Percentiles rank a stretch among this genome's conserved stretches.
Conservation (phyloP, 2,329 filamentous ascomycete genomes). For the Amauroascus niger region DNA sequence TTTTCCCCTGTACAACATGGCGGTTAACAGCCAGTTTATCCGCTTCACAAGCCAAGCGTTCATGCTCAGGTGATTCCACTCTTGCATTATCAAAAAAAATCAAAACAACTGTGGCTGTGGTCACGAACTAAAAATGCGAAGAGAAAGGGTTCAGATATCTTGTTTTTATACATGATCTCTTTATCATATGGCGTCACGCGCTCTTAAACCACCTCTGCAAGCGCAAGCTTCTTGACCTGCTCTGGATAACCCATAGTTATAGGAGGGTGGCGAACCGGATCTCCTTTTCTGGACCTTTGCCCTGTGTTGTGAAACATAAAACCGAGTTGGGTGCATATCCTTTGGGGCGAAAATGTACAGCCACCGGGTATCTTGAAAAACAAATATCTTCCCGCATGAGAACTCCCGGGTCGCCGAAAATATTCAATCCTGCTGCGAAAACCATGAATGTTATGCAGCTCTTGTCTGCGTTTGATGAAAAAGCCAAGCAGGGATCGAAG, state of each 20-base stretch:
- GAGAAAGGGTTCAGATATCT: neutral
- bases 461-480: too few relatives aligned
- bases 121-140: neutral
- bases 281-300: neutral
- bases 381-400: too few relatives aligned
- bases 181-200: neutral
- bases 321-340: neutral
- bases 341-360: neutral
- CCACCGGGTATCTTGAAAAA: neutral
- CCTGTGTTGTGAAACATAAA: neutral
- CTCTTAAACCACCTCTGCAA: neutral
- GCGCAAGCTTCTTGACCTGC: neutral
- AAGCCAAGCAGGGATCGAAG: too few relatives aligned
- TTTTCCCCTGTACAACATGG: neutral
- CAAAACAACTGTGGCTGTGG: neutral
- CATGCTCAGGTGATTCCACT: constrained; percentile 3
- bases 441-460: too few relatives aligned
- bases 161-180: neutral
- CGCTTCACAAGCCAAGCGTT: neutral
- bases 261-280: neutral
- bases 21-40: neutral
- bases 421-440: too few relatives aligned
- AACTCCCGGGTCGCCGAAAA: neutral
- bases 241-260: too few relatives aligned
- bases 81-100: neutral